phyloP scores from a whole-genome alignment of 106 monocot species.

The Dendrobium chrysotoxum region DNA sequence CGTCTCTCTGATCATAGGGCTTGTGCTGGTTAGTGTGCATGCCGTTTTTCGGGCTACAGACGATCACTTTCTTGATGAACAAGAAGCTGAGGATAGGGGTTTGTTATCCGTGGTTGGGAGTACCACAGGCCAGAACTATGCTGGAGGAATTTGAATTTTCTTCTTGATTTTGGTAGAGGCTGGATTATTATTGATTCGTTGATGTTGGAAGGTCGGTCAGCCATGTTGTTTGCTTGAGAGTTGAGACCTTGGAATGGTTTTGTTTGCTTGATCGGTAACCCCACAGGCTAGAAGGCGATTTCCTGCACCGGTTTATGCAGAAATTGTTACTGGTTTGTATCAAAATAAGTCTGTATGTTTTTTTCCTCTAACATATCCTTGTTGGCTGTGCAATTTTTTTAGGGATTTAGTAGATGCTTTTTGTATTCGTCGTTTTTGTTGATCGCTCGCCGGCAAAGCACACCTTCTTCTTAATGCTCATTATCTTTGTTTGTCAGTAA shows the following conservation, averaged over 20 bases:
- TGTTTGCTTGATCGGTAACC: background rate
- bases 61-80: slow-evolving; percentile 63
- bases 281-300: background rate
- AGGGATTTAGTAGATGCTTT: background rate
- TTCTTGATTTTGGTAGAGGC: background rate
- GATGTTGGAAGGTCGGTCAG: background rate
- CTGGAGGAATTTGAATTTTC: slow-evolving; percentile 3
- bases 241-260: background rate
- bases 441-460: background rate
- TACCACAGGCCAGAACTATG: background rate
- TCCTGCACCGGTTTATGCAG: background rate
- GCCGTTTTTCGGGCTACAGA: slow-evolving; percentile 56
- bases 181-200: background rate
- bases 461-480: background rate
- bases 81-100: slow-evolving; percentile 42
- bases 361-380: background rate
- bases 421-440: background rate
- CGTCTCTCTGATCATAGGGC: slow-evolving; percentile 39
- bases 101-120: slow-evolving; percentile 55
- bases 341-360: background rate
- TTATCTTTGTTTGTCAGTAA: background rate
- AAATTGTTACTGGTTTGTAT: background rate
- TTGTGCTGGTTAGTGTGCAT: slow-evolving; percentile 44
- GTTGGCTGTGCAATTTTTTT: background rate
- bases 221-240: slow-evolving; percentile 1